Base-by-base conservation (phyloP, 2,329 filamentous ascomycete genomes). In the Sarocladium brachiariae region DNA sequence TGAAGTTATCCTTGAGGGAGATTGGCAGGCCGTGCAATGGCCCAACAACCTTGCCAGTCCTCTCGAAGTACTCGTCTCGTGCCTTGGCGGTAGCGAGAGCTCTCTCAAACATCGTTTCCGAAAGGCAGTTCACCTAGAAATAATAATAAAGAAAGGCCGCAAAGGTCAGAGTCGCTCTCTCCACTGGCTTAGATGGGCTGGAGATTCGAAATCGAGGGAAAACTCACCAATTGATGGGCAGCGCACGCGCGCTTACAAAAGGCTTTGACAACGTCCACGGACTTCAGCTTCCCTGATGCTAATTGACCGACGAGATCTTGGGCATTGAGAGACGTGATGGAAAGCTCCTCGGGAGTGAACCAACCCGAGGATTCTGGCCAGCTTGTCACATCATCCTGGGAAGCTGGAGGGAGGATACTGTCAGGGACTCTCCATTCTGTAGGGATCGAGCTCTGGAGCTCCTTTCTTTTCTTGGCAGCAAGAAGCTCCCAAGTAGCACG, bases 1-100 rank as follows among this genome's bases (percentile, higher is more conserved):
- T 76, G 70, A 87, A 84, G 59, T 84, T 82, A 65, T 89, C 85
- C 59, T 89, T 89, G 43, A 89, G 72, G 0, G 82, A 81, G 25
- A 84, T 65, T 2, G 81, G 81, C 1, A 85, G 69, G 52, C 62
- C 86, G 62, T 86, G 82, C 7, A 43, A 23, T 3, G 39, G 6
- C 87, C 67, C 4, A 81, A 79, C 0, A 83, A 82, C 1, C 77
- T 55, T 0, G 72, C 63, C 55, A 68, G 65, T 0, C 70, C 67
- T 3, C 67, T 67, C 9, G 55, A 52, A 8, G 61, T 54, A 7
- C 2, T 65, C 57, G 59, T 82, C 79, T 2, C 80, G 62, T 5
- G 61, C 47, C 27, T 62, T 61, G 0, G 78, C 77, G 3, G 64
- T 61, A 2, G 59, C 52, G 2, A 80, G 60, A 1, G 75, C 78